Evolutionary conservation across 2,329 filamentous ascomycete species (phyloP), one percentile per base, ranked within the genome.

Genomic region (Ophiostoma sp.): DNA sequence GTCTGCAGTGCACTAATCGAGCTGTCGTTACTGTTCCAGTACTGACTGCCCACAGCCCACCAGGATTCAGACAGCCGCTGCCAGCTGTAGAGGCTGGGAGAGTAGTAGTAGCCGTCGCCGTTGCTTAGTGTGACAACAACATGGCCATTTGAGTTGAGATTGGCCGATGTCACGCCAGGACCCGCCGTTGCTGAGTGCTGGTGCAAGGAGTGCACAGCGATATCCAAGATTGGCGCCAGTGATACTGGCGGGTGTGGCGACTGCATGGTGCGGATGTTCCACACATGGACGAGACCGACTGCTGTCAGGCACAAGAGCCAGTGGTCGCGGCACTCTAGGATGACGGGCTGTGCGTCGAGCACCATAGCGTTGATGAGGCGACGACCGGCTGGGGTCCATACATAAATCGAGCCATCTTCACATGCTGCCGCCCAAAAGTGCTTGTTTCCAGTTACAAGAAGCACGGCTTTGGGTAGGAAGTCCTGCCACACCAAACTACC

Each of bases 11-110:
- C 91, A 64, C 90, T 89, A 67, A 97, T 87, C 0, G 93, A 93
- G 1, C 92, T 93, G 75, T 97, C 95, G 67, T 93, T 96, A 0
- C 93, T 96, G 78, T 99, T 98, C 96, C 95, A 99, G 77, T 99
- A 99, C 76, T 99, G 95, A 73, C 92, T 96, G 18, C 93, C 93
- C 0, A 98, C 93, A 0, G 94, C 94, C 93, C 95, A 99, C 95
- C 95, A 99, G 1, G 92, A 86, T 76, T 99, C 96, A 2, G 93
- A 96, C n/a, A 99, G 83, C 9, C 93, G 88, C 78, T 98, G 94
- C 95, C 95, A 99, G 7, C 88, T 86, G 77, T 88, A 94, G 89
- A 99, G 91, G 18, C 85, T 84, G 0, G 90, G 86, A 1, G 91
- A 91, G 78, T 99, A 99, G 67, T 89, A 89, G 78, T 93, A 99